Conservation (phyloP, 371 early-diverging fungal genomes). For the Pancytospora philotis region DNA sequence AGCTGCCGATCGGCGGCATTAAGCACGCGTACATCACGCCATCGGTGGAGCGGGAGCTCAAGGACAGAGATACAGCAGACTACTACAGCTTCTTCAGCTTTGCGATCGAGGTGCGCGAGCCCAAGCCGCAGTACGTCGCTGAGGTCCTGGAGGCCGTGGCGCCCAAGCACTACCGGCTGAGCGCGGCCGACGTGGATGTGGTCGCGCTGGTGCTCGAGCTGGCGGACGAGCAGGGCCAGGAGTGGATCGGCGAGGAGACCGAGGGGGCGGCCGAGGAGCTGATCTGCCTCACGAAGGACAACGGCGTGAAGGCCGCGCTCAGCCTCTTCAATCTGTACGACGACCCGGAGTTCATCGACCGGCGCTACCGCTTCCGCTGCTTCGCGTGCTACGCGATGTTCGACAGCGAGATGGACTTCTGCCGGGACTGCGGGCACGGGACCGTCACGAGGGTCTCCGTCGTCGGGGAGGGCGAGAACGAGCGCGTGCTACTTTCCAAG, state of each 20-base stretch:
- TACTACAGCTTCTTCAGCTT: conserved; percentile 29
- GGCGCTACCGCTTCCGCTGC: conserved; percentile 37
- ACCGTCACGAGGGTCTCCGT: conserved; percentile 48
- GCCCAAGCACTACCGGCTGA: conserved; percentile 30
- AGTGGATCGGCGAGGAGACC: conserved; percentile 30
- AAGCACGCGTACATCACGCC: conserved; percentile 42
- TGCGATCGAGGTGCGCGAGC: conserved; percentile 53
- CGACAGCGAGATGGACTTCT: conserved; percentile 42
- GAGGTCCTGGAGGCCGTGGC: conserved; percentile 17
- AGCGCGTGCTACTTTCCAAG: conserved; percentile 35
- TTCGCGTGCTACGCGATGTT: conserved; percentile 43
- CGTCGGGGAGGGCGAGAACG: conserved; percentile 16
- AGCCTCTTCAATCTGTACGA: conserved; percentile 14
- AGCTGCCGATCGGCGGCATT: conserved; percentile 20
- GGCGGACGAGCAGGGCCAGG: conserved; percentile 25
- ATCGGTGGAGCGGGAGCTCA: conserved; percentile 43
- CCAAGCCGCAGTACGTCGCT: conserved; percentile 33
- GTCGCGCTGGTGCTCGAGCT: conserved; percentile 55
- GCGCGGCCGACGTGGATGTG: conserved; percentile 48
- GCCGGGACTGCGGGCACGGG: conserved; percentile 44
- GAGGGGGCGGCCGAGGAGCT: conserved; percentile 18
- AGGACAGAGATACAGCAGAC: conserved; percentile 38
- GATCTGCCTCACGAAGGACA: conserved; percentile 39
- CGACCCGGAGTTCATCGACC: conserved; percentile 10
- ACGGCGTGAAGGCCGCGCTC: conserved; percentile 35